Percentiles rank a stretch among this genome's conserved stretches.
These are phyloP conservation scores for Acidomyces sp. DNA, from an alignment of 495 filamentous ascomycete genomes.

Conservation along the genomic window DNA sequence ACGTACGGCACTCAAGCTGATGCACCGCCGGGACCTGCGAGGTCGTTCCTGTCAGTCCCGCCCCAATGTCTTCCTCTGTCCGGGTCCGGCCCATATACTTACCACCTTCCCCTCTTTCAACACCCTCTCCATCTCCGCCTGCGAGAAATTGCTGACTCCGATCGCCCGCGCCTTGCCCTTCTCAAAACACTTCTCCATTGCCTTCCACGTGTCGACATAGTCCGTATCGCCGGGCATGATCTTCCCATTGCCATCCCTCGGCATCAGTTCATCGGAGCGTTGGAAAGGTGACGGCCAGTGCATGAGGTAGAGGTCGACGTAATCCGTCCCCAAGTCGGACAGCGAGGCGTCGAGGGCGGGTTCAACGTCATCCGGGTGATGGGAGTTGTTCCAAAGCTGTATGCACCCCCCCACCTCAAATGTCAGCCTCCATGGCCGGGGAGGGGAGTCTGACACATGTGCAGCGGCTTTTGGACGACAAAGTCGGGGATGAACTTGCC, in stretches of 20 bases:
- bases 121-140: constrained; percentile 52
- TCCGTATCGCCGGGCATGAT: constrained; percentile 20
- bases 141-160: constrained; percentile 66
- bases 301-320: constrained; percentile 29
- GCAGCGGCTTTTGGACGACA: no score
- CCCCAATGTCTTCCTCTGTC: no score
- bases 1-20: constrained; percentile 6
- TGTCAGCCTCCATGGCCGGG: no score
- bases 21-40: constrained; percentile 9
- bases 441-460: no score
- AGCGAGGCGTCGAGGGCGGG: constrained; percentile 19
- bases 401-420: no score
- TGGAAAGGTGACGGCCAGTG: constrained; percentile 30
- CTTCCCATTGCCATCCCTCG: constrained; percentile 24
- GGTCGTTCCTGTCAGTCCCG: not conserved
- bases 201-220: constrained; percentile 33
- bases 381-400: constrained; percentile 27
- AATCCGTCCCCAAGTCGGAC: constrained; percentile 21
- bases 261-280: constrained; percentile 16
- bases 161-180: constrained; percentile 50
- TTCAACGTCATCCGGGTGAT: constrained; percentile 21
- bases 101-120: constrained; percentile 46
- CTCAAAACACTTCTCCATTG: constrained; percentile 48
- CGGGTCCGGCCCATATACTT: no score
- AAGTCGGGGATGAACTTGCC: no score